phyloP scores from a whole-genome alignment of 768 basidiomycete genomes.

The Strobilomyces dryophilus region DNA sequence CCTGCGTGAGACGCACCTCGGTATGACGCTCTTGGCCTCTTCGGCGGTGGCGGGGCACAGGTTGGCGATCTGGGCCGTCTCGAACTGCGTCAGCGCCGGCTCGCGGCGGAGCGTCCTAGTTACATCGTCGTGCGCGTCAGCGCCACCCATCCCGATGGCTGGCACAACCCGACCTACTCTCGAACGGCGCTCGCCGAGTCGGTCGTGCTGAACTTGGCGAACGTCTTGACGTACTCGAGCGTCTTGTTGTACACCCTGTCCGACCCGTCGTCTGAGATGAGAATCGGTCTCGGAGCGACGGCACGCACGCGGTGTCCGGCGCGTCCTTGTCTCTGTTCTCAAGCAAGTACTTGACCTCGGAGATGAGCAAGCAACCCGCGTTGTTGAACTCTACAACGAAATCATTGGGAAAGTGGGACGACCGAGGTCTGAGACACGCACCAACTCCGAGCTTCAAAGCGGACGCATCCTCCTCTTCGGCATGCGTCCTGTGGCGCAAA shows the following conservation, averaged over 20 bases:
- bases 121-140: neutral
- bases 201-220: constrained; percentile 84
- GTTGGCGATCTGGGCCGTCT: constrained; percentile 91
- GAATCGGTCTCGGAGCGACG: neutral
- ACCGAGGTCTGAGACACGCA: constrained; percentile 16
- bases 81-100: constrained; percentile 79
- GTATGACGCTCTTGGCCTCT: constrained; percentile 88
- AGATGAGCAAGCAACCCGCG: constrained; percentile 85
- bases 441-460: constrained; percentile 79
- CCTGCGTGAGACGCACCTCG: constrained; percentile 52
- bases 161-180: constrained; percentile 53
- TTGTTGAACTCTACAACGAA: constrained; percentile 74
- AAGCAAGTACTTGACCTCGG: constrained; percentile 87
- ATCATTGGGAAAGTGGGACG: neutral
- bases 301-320: constrained; percentile 75
- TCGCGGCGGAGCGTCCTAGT: constrained; percentile 76
- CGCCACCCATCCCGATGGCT: neutral
- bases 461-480: constrained; percentile 84
- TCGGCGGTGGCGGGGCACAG: constrained; percentile 84
- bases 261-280: neutral
- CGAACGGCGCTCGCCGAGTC: constrained; percentile 83
- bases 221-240: constrained; percentile 85
- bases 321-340: constrained; percentile 86
- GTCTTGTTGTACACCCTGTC: constrained; percentile 89
- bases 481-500: constrained; percentile 58